These are phyloP conservation scores for Calonectria henricotiae DNA, from an alignment of 2,329 filamentous ascomycete species.

Conservation along the genomic window DNA sequence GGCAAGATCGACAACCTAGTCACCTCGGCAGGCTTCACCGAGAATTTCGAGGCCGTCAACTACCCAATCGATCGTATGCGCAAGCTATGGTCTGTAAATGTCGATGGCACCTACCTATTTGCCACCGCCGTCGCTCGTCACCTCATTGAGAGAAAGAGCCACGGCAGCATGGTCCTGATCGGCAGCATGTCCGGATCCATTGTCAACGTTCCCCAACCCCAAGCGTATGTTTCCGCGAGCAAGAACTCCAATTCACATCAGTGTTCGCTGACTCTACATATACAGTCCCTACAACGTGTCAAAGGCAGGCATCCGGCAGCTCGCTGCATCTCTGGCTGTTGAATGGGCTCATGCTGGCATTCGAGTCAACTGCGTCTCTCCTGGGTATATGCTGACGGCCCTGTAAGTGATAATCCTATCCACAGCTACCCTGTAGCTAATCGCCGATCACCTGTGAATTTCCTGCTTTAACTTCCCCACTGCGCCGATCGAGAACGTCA, in stretches of 20 bases:
- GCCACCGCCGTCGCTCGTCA: conserved; percentile 89
- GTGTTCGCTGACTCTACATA: background rate
- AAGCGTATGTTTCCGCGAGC: conserved; percentile 71
- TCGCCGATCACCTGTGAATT: background rate
- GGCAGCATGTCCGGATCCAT: conserved; percentile 95
- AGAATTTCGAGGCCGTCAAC: conserved; percentile 93
- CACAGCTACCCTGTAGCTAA: conserved; percentile 10
- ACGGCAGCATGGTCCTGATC: conserved; percentile 93
- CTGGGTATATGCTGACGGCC: conserved; percentile 96
- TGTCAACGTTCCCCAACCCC: conserved; percentile 95
- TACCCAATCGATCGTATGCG: conserved; percentile 94
- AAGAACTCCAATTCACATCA: background rate
- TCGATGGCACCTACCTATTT: conserved; percentile 92
- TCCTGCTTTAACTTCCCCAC: conserved; percentile 6
- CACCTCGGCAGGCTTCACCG: conserved; percentile 96
- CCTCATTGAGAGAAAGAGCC: conserved; percentile 84
- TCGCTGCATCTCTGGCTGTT: conserved; percentile 89
- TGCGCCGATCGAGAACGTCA: conserved; percentile 34
- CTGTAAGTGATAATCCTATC: conserved; percentile 73
- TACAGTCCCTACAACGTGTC: conserved; percentile 87
- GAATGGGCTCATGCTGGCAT: conserved; percentile 94
- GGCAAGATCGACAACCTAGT: conserved; percentile 92
- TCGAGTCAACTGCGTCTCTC: conserved; percentile 94
- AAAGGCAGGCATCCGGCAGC: conserved; percentile 92
- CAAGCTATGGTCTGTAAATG: conserved; percentile 95